Conservation (phyloP, 768 basidiomycete genomes). For the Boletus huronensis region DNA sequence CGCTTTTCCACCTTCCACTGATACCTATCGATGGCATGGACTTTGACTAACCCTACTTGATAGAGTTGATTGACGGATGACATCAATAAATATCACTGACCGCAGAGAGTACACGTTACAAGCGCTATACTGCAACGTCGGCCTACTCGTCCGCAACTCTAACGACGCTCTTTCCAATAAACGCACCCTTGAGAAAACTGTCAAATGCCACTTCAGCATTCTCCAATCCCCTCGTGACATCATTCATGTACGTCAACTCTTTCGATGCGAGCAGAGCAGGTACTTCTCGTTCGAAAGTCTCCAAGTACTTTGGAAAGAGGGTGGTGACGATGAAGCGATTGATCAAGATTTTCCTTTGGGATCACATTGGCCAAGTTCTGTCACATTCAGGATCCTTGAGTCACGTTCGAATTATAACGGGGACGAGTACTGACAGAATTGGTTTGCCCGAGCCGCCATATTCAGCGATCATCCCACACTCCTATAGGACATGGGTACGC, state of each 20-base stretch:
- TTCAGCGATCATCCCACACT: constrained; percentile 28
- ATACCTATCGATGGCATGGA: too few relatives aligned
- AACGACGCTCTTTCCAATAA: constrained; percentile 8
- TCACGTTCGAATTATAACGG: too few relatives aligned
- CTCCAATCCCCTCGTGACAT: constrained; percentile 44
- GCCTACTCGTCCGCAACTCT: constrained; percentile 3
- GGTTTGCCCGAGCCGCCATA: background rate
- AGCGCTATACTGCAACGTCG: background rate
- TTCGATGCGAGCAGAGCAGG: constrained; percentile 42
- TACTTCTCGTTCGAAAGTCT: constrained; percentile 41
- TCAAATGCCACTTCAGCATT: constrained; percentile 12
- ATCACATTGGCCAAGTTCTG: constrained; percentile 40
- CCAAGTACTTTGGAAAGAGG: constrained; percentile 33
- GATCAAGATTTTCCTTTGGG: constrained; percentile 38
- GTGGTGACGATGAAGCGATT: constrained; percentile 41
- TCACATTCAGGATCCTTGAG: background rate
- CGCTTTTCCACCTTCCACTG: too few relatives aligned
- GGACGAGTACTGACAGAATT: background rate
- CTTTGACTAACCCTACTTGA: background rate
- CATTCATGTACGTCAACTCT: constrained; percentile 46
- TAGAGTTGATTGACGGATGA: background rate
- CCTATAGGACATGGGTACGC: constrained; percentile 14
- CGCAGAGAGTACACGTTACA: background rate
- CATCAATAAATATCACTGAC: background rate
- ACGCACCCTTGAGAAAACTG: constrained; percentile 7